These are phyloP conservation scores for Oxytropis ochrocephala DNA, from an alignment of 306 rosid genomes.

Conservation along the genomic window DNA sequence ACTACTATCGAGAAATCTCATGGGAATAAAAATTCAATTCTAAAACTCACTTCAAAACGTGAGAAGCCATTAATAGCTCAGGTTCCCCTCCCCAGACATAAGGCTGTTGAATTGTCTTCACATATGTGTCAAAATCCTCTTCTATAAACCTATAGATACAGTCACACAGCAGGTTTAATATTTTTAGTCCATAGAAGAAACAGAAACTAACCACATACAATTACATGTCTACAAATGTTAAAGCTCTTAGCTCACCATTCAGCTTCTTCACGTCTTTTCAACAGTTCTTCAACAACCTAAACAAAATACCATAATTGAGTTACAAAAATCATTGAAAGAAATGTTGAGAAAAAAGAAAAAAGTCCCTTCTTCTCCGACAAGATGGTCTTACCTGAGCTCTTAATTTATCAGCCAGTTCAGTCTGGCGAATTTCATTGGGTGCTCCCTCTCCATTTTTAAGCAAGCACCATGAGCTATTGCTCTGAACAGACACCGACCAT, in stretches of 20 bases:
- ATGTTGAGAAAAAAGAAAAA: neutral
- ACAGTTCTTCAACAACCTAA: conserved; percentile 79
- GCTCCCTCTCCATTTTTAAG: conserved; percentile 75
- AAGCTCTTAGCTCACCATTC: conserved; percentile 65
- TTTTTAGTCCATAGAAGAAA: neutral
- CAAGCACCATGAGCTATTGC: conserved; percentile 89
- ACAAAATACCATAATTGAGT: neutral
- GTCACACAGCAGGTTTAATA: neutral
- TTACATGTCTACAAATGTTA: neutral
- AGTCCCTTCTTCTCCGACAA: neutral
- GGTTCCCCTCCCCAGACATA: conserved; percentile 97
- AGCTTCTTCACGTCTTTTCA: conserved; percentile 77
- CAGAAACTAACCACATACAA: neutral
- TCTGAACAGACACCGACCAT: conserved; percentile 87
- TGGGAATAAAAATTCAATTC: neutral
- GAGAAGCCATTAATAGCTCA: conserved; percentile 90
- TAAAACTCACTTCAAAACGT: conserved; percentile 70
- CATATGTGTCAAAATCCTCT: conserved; percentile 81
- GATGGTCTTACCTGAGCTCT: conserved; percentile 61
- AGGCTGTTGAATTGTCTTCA: conserved; percentile 60
- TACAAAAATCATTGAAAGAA: neutral
- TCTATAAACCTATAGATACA: conserved; percentile 62
- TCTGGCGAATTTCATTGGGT: conserved; percentile 76
- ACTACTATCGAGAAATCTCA: neutral
- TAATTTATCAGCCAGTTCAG: conserved; percentile 85